phyloP scores from a whole-genome alignment of 2,329 filamentous ascomycete species.

The Aureobasidium vineae region DNA sequence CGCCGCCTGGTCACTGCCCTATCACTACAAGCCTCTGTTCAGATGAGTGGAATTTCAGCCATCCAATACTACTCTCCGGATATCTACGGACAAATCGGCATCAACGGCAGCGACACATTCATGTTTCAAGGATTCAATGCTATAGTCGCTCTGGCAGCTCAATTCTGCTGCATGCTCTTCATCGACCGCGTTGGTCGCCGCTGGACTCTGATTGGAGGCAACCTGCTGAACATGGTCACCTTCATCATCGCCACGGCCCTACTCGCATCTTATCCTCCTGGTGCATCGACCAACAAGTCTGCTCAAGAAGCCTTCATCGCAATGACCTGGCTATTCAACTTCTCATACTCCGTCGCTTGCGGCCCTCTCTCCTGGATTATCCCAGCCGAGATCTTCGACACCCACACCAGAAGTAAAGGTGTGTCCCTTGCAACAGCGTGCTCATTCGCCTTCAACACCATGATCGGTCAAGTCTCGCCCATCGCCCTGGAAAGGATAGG shows the following conservation, averaged over 20 bases:
- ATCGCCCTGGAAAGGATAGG: constrained; percentile 32
- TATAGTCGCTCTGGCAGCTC: constrained; percentile 60
- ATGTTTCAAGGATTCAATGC: constrained; percentile 32
- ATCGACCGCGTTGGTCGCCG: constrained; percentile 33
- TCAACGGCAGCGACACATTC: constrained; percentile 29
- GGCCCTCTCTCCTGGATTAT: constrained; percentile 35
- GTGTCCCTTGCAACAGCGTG: constrained; percentile 33
- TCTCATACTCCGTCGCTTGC: constrained; percentile 31
- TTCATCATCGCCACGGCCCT: constrained; percentile 34
- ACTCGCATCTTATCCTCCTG: constrained; percentile 30
- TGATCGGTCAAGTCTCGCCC: constrained; percentile 36
- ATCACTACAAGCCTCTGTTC: constrained; percentile 33
- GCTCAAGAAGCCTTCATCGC: constrained; percentile 35
- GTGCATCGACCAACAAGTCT: constrained; percentile 29
- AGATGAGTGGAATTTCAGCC: constrained; percentile 37
- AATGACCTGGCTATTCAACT: constrained; percentile 35
- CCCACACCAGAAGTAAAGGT: constrained; percentile 31
- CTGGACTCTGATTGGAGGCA: constrained; percentile 32
- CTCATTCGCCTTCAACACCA: constrained; percentile 37
- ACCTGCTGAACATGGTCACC: constrained; percentile 29
- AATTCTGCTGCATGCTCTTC: constrained; percentile 46
- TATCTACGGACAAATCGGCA: constrained; percentile 33
- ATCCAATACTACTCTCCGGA: constrained; percentile 36
- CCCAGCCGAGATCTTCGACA: constrained; percentile 36
- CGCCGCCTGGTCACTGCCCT: constrained; percentile 34